Evolutionary conservation across 2,329 filamentous ascomycete genomes (phyloP).

Genomic region (Cladophialophora bantiana): DNA sequence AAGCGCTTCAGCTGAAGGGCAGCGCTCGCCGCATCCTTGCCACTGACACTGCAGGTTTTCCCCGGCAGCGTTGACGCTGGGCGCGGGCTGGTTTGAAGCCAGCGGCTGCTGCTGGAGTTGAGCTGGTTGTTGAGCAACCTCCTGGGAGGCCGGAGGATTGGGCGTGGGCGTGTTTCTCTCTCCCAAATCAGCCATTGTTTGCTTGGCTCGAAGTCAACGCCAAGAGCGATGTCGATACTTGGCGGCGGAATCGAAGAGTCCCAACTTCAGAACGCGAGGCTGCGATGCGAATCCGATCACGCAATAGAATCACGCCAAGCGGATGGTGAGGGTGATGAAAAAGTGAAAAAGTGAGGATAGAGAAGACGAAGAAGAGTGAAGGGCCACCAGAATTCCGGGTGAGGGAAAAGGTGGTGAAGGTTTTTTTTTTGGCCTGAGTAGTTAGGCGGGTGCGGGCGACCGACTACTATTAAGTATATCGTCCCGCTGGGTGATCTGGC

Average conservation of each 20-base stretch:
- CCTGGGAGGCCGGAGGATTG: slow-evolving; percentile 29
- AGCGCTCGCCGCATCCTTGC: slow-evolving; percentile 67
- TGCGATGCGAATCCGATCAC: slow-evolving; percentile 3
- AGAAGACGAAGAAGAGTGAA: slow-evolving; percentile 14
- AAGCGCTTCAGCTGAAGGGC: slow-evolving; percentile 64
- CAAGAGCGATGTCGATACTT: slow-evolving; percentile 13
- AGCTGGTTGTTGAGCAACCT: slow-evolving; percentile 34
- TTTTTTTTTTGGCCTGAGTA: slow-evolving; percentile 15
- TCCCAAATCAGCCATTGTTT: slow-evolving; percentile 34
- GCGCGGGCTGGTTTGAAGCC: slow-evolving; percentile 34
- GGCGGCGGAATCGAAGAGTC: slow-evolving; percentile 14
- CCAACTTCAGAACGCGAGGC: slow-evolving; percentile 12
- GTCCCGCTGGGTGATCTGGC: neutral
- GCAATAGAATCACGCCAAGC: slow-evolving; percentile 1
- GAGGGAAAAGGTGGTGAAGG: slow-evolving; percentile 18
- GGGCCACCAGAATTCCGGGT: slow-evolving; percentile 10
- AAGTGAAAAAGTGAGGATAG: slow-evolving; percentile 16
- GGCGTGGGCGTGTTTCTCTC: slow-evolving; percentile 33
- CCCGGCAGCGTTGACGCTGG: slow-evolving; percentile 38
- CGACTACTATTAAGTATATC: slow-evolving; percentile 12
- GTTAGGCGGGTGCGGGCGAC: slow-evolving; percentile 3
- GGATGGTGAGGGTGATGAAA: slow-evolving; percentile 12
- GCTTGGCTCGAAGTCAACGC: slow-evolving; percentile 16
- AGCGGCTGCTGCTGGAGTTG: slow-evolving; percentile 29
- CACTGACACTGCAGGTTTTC: slow-evolving; percentile 64